Percentiles rank a stretch among this genome's conserved stretches.
Conservation (phyloP, 345 rosid genomes). For the Sonneratia alba region DNA sequence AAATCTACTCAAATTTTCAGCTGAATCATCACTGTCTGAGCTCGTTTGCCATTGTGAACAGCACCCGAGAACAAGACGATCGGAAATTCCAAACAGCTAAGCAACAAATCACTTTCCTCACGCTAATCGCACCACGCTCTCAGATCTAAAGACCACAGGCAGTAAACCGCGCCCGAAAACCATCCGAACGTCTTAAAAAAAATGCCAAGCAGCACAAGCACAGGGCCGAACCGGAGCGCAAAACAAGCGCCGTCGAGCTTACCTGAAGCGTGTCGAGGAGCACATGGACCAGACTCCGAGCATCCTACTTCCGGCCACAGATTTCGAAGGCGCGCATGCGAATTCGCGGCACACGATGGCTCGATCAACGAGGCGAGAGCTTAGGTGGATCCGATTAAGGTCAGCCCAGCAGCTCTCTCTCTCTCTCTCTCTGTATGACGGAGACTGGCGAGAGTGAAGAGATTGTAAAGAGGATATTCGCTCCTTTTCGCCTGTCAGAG, state of each 20-base stretch:
- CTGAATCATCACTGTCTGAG: neutral
- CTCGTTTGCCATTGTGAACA: neutral
- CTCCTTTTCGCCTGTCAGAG: neutral
- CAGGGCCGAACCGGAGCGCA: neutral
- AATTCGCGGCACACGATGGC: neutral
- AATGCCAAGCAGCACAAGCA: neutral
- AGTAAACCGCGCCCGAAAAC: neutral
- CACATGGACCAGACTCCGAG: neutral
- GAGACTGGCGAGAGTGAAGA: neutral
- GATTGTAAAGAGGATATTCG: neutral
- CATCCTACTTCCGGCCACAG: neutral
- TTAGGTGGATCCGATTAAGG: neutral
- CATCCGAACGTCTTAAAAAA: neutral
- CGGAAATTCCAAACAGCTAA: neutral
- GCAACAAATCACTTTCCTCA: neutral
- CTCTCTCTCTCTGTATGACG: neutral
- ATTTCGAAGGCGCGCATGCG: neutral
- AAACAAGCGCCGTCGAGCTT: neutral
- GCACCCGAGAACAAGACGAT: neutral
- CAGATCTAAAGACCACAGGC: neutral
- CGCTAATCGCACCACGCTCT: neutral
- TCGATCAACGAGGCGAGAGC: neutral
- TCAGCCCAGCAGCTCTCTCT: neutral
- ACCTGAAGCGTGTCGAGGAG: neutral
- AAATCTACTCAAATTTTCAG: neutral